Conservation (phyloP, 495 filamentous ascomycete species). For the Penicillium psychrofluorescens region DNA sequence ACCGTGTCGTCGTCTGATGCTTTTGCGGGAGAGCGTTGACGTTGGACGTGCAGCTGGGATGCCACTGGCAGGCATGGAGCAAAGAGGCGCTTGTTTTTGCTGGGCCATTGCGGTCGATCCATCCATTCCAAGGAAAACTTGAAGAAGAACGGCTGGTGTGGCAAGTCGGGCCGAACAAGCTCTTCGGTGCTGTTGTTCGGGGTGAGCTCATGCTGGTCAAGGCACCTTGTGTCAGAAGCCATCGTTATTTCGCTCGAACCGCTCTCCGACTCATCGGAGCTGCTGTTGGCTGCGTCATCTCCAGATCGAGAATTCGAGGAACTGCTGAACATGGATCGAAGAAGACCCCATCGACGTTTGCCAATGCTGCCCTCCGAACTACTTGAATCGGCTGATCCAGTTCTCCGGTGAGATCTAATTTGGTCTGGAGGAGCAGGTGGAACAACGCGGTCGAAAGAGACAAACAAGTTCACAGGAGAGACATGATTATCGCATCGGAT, state of each 20-base stretch:
- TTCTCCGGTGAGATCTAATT: constrained; percentile 27
- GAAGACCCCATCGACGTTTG: constrained; percentile 63
- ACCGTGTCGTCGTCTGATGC: constrained; percentile 20
- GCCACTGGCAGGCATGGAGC: constrained; percentile 71
- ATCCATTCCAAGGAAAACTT: constrained; percentile 76
- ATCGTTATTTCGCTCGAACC: constrained; percentile 18
- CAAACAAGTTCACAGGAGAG: constrained; percentile 49
- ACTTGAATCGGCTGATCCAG: constrained; percentile 27
- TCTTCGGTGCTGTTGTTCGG: constrained; percentile 19
- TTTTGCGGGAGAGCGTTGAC: constrained; percentile 20
- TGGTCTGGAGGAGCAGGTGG: constrained; percentile 34
- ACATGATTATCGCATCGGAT: constrained; percentile 74
- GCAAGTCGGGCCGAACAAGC: constrained; percentile 24
- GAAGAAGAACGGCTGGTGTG: constrained; percentile 61
- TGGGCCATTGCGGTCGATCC: constrained; percentile 45
- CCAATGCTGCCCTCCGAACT: constrained; percentile 15
- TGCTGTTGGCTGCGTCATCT: constrained; percentile 20
- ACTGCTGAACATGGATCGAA: constrained; percentile 58
- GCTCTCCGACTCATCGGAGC: constrained; percentile 34
- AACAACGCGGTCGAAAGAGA: constrained; percentile 59
- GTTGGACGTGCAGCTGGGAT: constrained; percentile 44
- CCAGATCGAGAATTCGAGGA: constrained; percentile 19
- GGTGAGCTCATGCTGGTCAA: constrained; percentile 21
- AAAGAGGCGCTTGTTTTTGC: constrained; percentile 54
- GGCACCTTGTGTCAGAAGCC: constrained; percentile 17